Base-by-base conservation (phyloP, 177 flowering plant genomes). In the Vitis hybrid region DNA sequence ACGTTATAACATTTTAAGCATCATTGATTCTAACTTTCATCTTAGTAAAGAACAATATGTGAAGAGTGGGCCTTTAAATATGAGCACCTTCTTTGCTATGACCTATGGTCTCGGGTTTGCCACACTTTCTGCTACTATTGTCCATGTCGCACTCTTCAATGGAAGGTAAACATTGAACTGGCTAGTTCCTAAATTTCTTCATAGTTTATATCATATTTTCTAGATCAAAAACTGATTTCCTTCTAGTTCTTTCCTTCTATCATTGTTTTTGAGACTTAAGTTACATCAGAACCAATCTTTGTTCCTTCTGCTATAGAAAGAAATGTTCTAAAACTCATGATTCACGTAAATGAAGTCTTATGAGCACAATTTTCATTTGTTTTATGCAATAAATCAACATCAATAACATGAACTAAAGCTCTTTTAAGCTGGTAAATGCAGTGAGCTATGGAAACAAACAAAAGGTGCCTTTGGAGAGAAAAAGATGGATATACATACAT, bases 31-130 rank as follows among this genome's bases (percentile, higher is more conserved):
- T 3, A 67, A 77, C 3, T 87, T 87, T 59, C 75, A 82, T 39
- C 83, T 87, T 26, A 86, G 84, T 55, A 65, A 55, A 16, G 68
- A 20, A 4, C 75, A 63, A 5, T 87, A 87, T 60, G 69, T 76
- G 12, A 15, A 70, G 51, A 48, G 9, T 10, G 88, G 90, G 1
- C 81, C 71, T 3, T 49, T 85, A 13, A 61, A 87, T 67, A 75
- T 87, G 18, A 85, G 89, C 73, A 81, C 84, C 7, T 75, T 87
- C 64, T 87, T 87, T 57, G 83, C 86, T 3, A 71, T 87, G 79
- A 83, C 85, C 49, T 86, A 85, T 63, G 90, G 90, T 8, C 71
- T 87, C 50, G 88, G 90, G 49, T 87, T 87, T 69, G 90, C 90
- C 5, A 74, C 88, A 2, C 81, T 87, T 5, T 51, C 83, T 49